Evolutionary conservation across 2,329 filamentous ascomycete genomes (phyloP), one percentile per base, ranked within the genome.

Genomic region (Mycogone perniciosa): DNA sequence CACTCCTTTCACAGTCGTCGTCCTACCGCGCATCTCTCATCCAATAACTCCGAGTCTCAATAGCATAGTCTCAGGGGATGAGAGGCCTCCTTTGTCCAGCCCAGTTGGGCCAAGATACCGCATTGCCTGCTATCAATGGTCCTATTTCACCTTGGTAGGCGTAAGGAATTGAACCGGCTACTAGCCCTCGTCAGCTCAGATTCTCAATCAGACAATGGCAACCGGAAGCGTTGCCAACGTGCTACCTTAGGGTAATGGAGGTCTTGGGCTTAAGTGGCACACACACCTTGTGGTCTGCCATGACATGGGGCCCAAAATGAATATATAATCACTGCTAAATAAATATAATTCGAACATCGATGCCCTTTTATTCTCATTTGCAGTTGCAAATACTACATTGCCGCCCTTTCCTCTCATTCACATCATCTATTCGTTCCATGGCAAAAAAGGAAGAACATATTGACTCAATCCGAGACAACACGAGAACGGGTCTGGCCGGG

Each of bases 281-380:
- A 89, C 40, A 85, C 86, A n/a, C 86, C 38, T 73, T 92, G 63
- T 89, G 78, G 78, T 81, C 78, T 2, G 81, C 77, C 0, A 70
- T 76, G 76, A 20, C 20, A 20, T 79, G 65, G 55, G 72, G 29
- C 6, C 29, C 4, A 10, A 34, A n/a, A 13, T 30, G 10, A 7
- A 11, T 20, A 20, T 20, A 20, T 20, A 20, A 20, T 20, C 20
- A 20, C 20, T 20, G 3, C 20, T 3, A 20, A 20, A 20, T 20
- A 20, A 20, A 20, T 20, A 20, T 20, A 20, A 20, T 20, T 3
- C 20, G 20, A 20, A 20, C 20, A 20, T 20, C 20, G 20, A 20
- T 20, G 20, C 20, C 20, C 20, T 20, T 20, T 20, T 20, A 3
- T 20, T 2, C 20, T 20, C 20, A 20, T 20, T 20, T 20, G 20